Base-by-base conservation (phyloP, 148 eudicot genomes). In the Heliosperma pusillum region DNA sequence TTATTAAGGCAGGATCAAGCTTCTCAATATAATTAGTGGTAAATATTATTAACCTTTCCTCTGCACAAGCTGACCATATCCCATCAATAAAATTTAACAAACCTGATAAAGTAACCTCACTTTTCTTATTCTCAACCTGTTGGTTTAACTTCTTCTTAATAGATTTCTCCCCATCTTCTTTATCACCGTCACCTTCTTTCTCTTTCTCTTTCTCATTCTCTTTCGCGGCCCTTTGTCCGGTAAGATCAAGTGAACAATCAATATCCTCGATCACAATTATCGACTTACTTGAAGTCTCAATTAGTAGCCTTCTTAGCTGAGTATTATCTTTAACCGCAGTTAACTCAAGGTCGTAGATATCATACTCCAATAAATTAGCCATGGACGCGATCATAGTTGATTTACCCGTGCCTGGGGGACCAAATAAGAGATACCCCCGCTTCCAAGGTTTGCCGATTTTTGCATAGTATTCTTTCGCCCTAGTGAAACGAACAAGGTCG, bases 11-110 rank as follows among this genome's bases (percentile, higher is more conserved):
- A n/a, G 92, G 89, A 50, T 89, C 92, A 52, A 89, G 88, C 68
- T 80, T 83, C 42, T 87, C 89, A 33, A 82, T 78, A 44, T 83
- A 72, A 19, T 89, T 89, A 0, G 92, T 89, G 6, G 88, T 89
- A 21, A 89, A 89, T 0, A 89, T 83, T 5, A 89, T 83, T 4
- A 89, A 72, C 30, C 87, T 80, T 70, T 89, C 92, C 2, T 83
- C 87, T 26, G 88, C 88, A 71, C 83, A 82, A 9, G 86, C 77
- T 4, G 92, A 86, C 92, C 92, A 78, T 71, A 78, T 33, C 3
- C 79, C 79, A 45, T 76, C 79, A 26, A 76, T 45, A 25, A 29
- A 59, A 86, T 87, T 87, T 68, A 87, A 62, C 10, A 88, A 77
- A 67, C 87, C 87, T 15, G 84, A 84, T 4, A 84, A 73, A 0